Conservation (phyloP, 2,329 filamentous ascomycete genomes). For the Cladophialophora chaetospira region DNA sequence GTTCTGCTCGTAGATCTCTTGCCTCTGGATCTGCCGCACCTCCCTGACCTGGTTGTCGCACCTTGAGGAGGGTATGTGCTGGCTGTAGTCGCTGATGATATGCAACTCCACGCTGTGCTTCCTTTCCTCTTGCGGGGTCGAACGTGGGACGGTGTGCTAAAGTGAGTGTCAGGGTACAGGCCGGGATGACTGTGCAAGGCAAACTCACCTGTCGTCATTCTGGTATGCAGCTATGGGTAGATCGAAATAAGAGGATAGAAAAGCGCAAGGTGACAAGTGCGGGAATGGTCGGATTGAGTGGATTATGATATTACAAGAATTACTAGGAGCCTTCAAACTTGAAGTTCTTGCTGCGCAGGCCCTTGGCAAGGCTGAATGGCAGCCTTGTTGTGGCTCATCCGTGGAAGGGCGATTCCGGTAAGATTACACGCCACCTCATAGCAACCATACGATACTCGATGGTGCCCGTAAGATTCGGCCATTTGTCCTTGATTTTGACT, state of each 20-base stretch:
- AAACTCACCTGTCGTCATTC: slow-evolving; percentile 44
- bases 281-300: no score
- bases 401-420: not conserved
- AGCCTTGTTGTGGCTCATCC: not conserved
- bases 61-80: slow-evolving; percentile 90
- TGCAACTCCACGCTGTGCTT: slow-evolving; percentile 86
- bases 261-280: not conserved
- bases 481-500: no score
- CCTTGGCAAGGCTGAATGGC: not conserved
- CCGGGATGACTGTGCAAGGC: slow-evolving; percentile 38
- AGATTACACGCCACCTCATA: not conserved
- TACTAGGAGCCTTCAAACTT: not conserved
- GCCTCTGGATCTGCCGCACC: slow-evolving; percentile 69
- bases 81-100: slow-evolving; percentile 96
- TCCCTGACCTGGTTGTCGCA: slow-evolving; percentile 84
- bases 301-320: no score
- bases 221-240: slow-evolving; percentile 39
- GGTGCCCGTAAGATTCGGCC: no score
- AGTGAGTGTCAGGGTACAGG: slow-evolving; percentile 49
- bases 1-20: slow-evolving; percentile 85
- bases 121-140: slow-evolving; percentile 92
- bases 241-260: not conserved
- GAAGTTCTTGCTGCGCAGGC: not conserved
- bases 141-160: slow-evolving; percentile 83
- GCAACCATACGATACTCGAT: no score